Percentiles rank a stretch among this genome's conserved stretches.
phyloP scores from a whole-genome alignment of 1,284 basidiomycete species.

The Ustilago vetiveriae region DNA sequence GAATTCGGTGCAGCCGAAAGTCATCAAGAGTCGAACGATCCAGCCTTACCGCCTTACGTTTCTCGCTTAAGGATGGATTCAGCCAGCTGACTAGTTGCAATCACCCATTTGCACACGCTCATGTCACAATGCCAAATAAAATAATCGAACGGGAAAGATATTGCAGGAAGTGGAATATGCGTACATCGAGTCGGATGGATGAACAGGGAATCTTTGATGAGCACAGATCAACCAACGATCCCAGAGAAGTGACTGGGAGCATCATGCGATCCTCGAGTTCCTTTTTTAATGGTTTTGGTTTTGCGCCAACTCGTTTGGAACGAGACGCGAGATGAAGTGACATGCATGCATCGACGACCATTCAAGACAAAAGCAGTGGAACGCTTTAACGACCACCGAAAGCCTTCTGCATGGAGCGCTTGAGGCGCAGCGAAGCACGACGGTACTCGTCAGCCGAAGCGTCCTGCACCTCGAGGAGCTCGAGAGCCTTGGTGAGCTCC shows the following conservation, averaged over 20 bases:
- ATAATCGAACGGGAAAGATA: slow-evolving; percentile 36
- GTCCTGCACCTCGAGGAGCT: slow-evolving; percentile 66
- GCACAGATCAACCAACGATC: slow-evolving; percentile 22
- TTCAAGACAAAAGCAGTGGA: slow-evolving; percentile 3
- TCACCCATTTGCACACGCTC: no score
- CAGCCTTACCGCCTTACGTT: no score
- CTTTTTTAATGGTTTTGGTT: slow-evolving; percentile 9
- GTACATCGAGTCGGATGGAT: slow-evolving; percentile 40
- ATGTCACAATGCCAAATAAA: no score
- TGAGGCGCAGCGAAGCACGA: slow-evolving; percentile 63
- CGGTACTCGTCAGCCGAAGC: slow-evolving; percentile 66
- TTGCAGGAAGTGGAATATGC: slow-evolving; percentile 45
- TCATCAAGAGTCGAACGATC: no score
- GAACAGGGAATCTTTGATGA: slow-evolving; percentile 31
- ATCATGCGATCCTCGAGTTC: slow-evolving; percentile 36
- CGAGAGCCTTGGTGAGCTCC: slow-evolving; percentile 67
- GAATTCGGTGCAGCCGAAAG: no score
- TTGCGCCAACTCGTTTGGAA: neutral
- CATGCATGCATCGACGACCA: slow-evolving; percentile 10
- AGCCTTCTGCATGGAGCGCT: slow-evolving; percentile 66
- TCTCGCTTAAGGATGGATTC: no score
- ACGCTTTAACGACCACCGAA: slow-evolving; percentile 59
- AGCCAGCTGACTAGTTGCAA: no score
- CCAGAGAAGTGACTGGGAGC: slow-evolving; percentile 1
- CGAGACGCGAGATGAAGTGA: slow-evolving; percentile 1